Base-by-base conservation (phyloP, 192 early-diverging fungal species). In the Pilobolus umbonatus region DNA sequence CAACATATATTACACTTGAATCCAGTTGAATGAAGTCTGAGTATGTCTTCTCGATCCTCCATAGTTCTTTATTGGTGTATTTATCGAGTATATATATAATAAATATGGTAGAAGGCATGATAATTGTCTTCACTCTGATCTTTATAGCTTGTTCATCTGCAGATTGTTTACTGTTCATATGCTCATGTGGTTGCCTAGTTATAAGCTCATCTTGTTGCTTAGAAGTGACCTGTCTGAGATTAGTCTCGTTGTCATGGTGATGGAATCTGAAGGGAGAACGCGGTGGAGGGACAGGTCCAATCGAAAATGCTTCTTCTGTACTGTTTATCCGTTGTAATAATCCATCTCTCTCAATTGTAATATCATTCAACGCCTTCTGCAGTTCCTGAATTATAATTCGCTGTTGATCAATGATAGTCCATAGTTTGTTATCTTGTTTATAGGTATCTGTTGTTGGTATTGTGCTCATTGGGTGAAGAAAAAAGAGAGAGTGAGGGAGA, bases 1-100 rank as follows among this genome's bases (percentile, higher is more conserved):
- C 62, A n/a, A n/a, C n/a, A n/a, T n/a, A n/a, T n/a, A n/a, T 69
- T 64, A 91, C 87, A 74, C 84, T 83, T 22, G 66, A 69, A 71
- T 96, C 91, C 34, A 96, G n/a, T n/a, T n/a, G n/a, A n/a, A n/a
- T n/a, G n/a, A 96, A 89, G 62, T 96, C 91, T 1, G 83, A 79
- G 65, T 96, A 94, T 32, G 81, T 74, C 69, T 96, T 96, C 55
- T 90, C 88, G 34, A 94, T 79, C 8, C 82, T 84, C 92, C 93
- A 94, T 46, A 90, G 62, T 29, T 82, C 80, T 21, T 77, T 75
- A 19, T 70, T 54, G n/a, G 21, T 54, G 21, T 54, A 73, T 29
- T 35, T 54, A 24, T 54, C 19, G 11, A 54, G 9, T 15, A 54
- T 14, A 25, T 17, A 12, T 1, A 54, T 24, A 4, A 54, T 9